Percentiles rank a stretch among this genome's conserved stretches.
These are phyloP conservation scores for Alternaria viburni DNA, from an alignment of 2,329 filamentous ascomycete species.

Conservation along the genomic window DNA sequence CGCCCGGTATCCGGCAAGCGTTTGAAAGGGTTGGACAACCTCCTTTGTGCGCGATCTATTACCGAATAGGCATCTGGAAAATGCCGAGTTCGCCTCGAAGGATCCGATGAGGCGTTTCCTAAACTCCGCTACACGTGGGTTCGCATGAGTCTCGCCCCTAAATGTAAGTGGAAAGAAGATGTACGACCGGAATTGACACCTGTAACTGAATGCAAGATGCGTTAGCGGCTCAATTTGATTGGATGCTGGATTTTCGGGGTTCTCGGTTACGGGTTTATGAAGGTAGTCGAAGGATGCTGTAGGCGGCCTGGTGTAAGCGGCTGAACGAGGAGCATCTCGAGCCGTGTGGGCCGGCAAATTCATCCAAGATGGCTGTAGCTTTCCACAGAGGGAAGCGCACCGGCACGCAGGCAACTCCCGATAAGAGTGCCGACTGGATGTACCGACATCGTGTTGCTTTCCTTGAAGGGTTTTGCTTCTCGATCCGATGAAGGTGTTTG, in stretches of 20 bases:
- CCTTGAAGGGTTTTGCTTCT: neutral
- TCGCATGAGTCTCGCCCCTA: slow-evolving; percentile 15
- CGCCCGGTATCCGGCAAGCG: slow-evolving; percentile 6
- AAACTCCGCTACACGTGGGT: slow-evolving; percentile 10
- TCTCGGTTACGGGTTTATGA: slow-evolving; percentile 7
- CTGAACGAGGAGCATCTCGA: slow-evolving; percentile 4
- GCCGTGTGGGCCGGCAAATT: slow-evolving; percentile 7
- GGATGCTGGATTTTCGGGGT: slow-evolving; percentile 3
- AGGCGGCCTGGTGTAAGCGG: slow-evolving; percentile 9
- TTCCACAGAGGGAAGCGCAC: neutral
- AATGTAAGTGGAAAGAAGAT: neutral
- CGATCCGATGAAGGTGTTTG: neutral
- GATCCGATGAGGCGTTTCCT: slow-evolving; percentile 3
- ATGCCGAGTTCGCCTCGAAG: slow-evolving; percentile 2
- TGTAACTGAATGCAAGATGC: slow-evolving; percentile 7
- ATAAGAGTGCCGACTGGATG: neutral
- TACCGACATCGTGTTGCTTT: neutral
- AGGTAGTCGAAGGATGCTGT: slow-evolving; percentile 3
- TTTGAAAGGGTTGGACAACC: slow-evolving; percentile 10
- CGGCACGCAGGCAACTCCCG: neutral
- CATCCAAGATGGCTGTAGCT: neutral
- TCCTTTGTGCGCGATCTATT: slow-evolving; percentile 7
- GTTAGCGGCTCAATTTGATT: neutral
- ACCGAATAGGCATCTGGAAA: slow-evolving; percentile 7
- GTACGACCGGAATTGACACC: slow-evolving; percentile 3